Conservation (phyloP, 352 stramenopile genomes). For the Detonula confervacea region DNA sequence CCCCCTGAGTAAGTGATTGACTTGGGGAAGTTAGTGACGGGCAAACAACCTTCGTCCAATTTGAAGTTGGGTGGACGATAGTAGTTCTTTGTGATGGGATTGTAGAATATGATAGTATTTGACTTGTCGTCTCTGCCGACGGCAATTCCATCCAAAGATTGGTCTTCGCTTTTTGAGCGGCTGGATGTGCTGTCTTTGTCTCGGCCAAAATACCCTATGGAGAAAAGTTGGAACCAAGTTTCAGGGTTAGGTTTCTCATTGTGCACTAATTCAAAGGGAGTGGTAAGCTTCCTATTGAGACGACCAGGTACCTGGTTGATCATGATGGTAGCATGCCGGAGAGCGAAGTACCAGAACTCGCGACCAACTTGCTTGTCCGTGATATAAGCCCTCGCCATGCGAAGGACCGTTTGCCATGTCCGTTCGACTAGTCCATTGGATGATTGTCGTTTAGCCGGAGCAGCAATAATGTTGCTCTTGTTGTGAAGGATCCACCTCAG, state of each 20-base stretch:
- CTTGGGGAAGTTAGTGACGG: constrained; percentile 2
- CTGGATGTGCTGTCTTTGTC: neutral
- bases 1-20: constrained; percentile 15
- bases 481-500: neutral
- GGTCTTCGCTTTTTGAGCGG: neutral
- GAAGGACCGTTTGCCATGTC: constrained; percentile 19
- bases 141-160: constrained; percentile 21
- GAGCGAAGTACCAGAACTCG: constrained; percentile 17
- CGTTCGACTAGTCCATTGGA: constrained; percentile 38
- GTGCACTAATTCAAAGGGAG: constrained; percentile 16
- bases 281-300: neutral
- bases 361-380: constrained; percentile 27
- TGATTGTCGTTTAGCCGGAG: constrained; percentile 13
- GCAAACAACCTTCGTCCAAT: constrained; percentile 7
- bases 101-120: constrained; percentile 29
- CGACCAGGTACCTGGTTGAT: constrained; percentile 12
- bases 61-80: constrained; percentile 15
- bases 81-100: constrained; percentile 20
- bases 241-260: neutral
- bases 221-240: constrained; percentile 15
- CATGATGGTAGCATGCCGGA: constrained; percentile 14
- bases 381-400: constrained; percentile 23
- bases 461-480: constrained; percentile 16
- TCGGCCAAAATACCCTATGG: constrained; percentile 1
- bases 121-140: neutral